Conservation (phyloP, 2,329 filamentous ascomycete species). For the Alternaria novae-zelandiae region DNA sequence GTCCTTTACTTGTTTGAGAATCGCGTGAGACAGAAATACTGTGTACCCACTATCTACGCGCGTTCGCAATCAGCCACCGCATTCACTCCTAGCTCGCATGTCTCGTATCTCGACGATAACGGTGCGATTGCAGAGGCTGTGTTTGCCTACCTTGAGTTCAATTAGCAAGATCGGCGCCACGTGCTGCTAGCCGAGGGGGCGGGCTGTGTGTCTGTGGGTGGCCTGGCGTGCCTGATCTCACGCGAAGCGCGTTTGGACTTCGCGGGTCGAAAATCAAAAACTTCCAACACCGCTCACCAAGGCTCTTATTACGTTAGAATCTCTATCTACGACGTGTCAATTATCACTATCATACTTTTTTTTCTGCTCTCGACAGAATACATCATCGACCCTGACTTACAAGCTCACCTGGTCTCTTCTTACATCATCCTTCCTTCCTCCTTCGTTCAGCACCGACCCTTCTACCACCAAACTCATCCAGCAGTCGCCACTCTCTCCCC, state of each 20-base stretch:
- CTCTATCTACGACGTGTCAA: background rate
- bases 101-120: background rate
- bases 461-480: background rate
- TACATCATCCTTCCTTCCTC: background rate
- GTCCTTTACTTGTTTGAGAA: background rate
- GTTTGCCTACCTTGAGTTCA: background rate
- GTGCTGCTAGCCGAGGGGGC: background rate
- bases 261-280: background rate
- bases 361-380: background rate
- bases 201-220: constrained; percentile 1
- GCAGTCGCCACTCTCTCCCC: background rate
- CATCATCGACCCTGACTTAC: background rate
- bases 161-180: background rate
- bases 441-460: background rate
- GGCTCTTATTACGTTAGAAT: background rate
- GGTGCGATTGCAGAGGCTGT: background rate
- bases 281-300: background rate
- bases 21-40: background rate
- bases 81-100: background rate
- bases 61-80: background rate
- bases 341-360: too few species aligned
- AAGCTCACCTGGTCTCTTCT: background rate
- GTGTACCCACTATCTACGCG: background rate
- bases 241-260: background rate
- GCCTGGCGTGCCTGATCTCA: background rate